Conservation (phyloP, 768 basidiomycete genomes). For the Leucosporidium yakuticum region DNA sequence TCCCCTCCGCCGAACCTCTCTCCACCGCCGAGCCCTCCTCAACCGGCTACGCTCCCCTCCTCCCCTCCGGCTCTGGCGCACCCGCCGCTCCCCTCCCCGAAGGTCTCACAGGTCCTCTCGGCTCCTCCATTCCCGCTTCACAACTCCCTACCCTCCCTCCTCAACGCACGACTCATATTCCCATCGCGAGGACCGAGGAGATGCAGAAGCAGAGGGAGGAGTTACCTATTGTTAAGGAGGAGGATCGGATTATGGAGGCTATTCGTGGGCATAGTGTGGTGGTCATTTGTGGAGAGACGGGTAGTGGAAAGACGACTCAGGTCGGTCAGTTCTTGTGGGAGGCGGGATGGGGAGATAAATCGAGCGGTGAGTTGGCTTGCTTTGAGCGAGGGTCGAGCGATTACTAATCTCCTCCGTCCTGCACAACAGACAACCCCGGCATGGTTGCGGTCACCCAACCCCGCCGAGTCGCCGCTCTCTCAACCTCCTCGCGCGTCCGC, state of each 20-base stretch:
- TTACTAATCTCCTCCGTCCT: slow-evolving; percentile 14
- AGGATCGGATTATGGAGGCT: slow-evolving; percentile 89
- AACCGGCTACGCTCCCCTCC: slow-evolving; percentile 20
- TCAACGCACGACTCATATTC: slow-evolving; percentile 27
- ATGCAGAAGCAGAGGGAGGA: slow-evolving; percentile 64
- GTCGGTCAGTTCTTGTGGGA: slow-evolving; percentile 98
- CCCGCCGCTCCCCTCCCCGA: slow-evolving; percentile 11
- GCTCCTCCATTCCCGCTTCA: slow-evolving; percentile 15
- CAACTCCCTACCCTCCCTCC: slow-evolving; percentile 31
- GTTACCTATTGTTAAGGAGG: slow-evolving; percentile 85
- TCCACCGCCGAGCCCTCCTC: neutral
- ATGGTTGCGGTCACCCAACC: slow-evolving; percentile 99
- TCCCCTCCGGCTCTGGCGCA: slow-evolving; percentile 24
- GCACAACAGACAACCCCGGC: slow-evolving; percentile 74
- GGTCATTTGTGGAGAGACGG: slow-evolving; percentile 88
- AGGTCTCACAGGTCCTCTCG: slow-evolving; percentile 32
- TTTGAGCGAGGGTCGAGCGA: no score
- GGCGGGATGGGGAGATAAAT: slow-evolving; percentile 80
- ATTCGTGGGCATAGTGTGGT: slow-evolving; percentile 79
- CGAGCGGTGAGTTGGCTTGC: slow-evolving; percentile 57
- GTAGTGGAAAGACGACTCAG: slow-evolving; percentile 97
- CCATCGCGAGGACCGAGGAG: slow-evolving; percentile 36
- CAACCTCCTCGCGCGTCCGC: slow-evolving; percentile 89
- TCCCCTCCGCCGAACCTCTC: slow-evolving; percentile 3
- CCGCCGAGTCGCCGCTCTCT: slow-evolving; percentile 91